A percentile compares a stretch with the other conserved stretches of the same genome.
Conservation (phyloP, 2,329 filamentous ascomycete species). For the Aschersonia sp. region DNA sequence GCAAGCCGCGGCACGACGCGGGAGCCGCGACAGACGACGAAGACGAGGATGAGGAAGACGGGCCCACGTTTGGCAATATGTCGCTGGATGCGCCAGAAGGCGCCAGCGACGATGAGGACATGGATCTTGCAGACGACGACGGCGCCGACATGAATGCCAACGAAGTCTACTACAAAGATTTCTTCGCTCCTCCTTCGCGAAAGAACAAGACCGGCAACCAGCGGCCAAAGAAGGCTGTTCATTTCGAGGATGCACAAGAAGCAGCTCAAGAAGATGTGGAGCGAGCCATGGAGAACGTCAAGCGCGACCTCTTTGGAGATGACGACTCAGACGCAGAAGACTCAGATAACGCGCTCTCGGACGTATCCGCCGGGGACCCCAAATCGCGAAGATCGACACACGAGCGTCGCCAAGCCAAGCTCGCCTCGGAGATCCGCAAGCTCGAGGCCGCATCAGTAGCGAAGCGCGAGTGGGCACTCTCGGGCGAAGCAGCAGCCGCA, state of each 20-base stretch:
- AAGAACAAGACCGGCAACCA: constrained; percentile 44
- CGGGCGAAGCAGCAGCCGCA: constrained; percentile 71
- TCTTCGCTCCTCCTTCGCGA: constrained; percentile 75
- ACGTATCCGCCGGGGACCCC: constrained; percentile 53
- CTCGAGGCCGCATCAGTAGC: constrained; percentile 81
- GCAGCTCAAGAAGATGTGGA: constrained; percentile 56
- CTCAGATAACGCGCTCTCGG: constrained; percentile 49
- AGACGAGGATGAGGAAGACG: constrained; percentile 57
- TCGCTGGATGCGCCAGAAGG: constrained; percentile 62
- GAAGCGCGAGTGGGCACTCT: constrained; percentile 80
- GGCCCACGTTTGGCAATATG: constrained; percentile 72
- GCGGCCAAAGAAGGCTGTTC: constrained; percentile 20
- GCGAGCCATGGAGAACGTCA: constrained; percentile 73
- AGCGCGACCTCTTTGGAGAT: constrained; percentile 72
- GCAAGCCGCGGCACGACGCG: constrained; percentile 15
- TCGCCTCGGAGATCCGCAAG: constrained; percentile 80
- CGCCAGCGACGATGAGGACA: constrained; percentile 47
- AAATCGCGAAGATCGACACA: constrained; percentile 69
- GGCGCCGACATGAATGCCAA: constrained; percentile 62
- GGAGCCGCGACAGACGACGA: constrained; percentile 23
- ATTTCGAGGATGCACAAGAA: constrained; percentile 21
- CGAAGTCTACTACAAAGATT: constrained; percentile 80
- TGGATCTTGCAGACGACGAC: constrained; percentile 36
- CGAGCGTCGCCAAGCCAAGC: constrained; percentile 72
- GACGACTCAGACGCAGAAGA: constrained; percentile 53